These are phyloP conservation scores for Nannizziopsis arthrosporioides DNA, from an alignment of 2,329 filamentous ascomycete genomes.

Conservation along the genomic window DNA sequence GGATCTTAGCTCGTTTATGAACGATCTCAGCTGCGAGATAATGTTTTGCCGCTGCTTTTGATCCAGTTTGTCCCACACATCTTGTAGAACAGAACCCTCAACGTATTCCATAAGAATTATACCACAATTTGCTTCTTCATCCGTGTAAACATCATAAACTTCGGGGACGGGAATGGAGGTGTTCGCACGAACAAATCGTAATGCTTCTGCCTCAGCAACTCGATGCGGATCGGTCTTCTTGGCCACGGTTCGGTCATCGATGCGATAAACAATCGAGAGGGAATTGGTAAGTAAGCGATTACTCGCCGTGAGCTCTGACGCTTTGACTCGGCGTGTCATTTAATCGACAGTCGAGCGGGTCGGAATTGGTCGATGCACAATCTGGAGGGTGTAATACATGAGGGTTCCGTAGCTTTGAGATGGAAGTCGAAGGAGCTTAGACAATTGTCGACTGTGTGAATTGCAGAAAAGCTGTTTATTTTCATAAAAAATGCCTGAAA, in stretches of 20 bases:
- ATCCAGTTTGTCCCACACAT: conserved; percentile 13
- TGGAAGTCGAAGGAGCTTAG: no score
- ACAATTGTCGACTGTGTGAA: no score
- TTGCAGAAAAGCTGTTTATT: no score
- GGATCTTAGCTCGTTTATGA: conserved; percentile 13
- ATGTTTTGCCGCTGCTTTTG: conserved; percentile 8
- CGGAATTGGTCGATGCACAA: no score
- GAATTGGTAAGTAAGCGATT: conserved; percentile 3
- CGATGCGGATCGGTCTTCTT: conserved; percentile 6
- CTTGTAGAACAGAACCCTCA: conserved; percentile 10
- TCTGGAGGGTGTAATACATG: no score
- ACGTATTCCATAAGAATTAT: conserved; percentile 17
- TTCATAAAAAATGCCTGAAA: no score
- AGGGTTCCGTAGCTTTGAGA: no score
- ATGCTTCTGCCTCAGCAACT: conserved; percentile 8
- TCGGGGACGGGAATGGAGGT: conserved; percentile 17
- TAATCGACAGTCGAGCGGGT: not conserved
- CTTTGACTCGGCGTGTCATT: conserved; percentile 10
- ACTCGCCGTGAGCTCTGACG: conserved; percentile 7
- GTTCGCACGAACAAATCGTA: conserved; percentile 15
- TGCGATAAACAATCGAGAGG: conserved; percentile 28
- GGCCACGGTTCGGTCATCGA: conserved; percentile 24
- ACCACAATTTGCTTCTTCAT: conserved; percentile 8
- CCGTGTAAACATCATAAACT: conserved; percentile 14
- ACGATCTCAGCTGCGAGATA: conserved; percentile 12